phyloP scores from a whole-genome alignment of 306 rosid species.

The Quercus variabilis region DNA sequence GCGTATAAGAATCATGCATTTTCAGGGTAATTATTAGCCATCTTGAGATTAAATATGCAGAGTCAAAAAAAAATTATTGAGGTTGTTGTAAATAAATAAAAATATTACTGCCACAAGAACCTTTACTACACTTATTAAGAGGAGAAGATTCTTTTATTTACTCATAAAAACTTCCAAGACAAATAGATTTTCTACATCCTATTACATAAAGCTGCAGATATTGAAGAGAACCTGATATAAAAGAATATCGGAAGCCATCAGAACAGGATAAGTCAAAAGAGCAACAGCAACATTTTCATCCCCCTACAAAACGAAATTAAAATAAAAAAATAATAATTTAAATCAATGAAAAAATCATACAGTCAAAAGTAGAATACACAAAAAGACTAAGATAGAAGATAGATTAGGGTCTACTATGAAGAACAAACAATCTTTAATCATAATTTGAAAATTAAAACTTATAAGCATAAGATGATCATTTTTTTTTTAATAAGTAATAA shows the following conservation, averaged over 20 bases:
- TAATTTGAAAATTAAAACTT: neutral
- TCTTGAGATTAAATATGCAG: slow-evolving; percentile 15
- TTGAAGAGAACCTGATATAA: slow-evolving; percentile 73
- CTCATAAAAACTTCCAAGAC: slow-evolving; percentile 3
- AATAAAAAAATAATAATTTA: slow-evolving; percentile 22
- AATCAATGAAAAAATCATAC: slow-evolving; percentile 7
- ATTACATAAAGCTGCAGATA: slow-evolving; percentile 6
- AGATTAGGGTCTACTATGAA: neutral
- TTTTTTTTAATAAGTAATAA: too few relatives aligned
- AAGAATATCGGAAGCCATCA: slow-evolving; percentile 99
- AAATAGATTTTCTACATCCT: neutral
- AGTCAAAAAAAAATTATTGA: slow-evolving; percentile 1
- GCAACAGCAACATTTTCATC: slow-evolving; percentile 96
- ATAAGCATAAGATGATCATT: neutral
- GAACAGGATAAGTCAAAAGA: slow-evolving; percentile 95
- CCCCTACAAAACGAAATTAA: slow-evolving; percentile 59
- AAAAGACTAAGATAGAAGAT: neutral
- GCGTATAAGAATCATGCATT: slow-evolving; percentile 35
- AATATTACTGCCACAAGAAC: slow-evolving; percentile 11
- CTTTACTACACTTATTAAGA: slow-evolving; percentile 2
- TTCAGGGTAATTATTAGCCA: slow-evolving; percentile 24
- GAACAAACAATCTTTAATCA: neutral
- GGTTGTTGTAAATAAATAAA: slow-evolving; percentile 5
- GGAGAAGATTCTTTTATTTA: neutral
- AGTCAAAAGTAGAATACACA: neutral